Percentiles rank a stretch among this genome's conserved stretches.
phyloP scores from a whole-genome alignment of 2,329 filamentous ascomycete genomes.

The Pseudocercospora crystallina region DNA sequence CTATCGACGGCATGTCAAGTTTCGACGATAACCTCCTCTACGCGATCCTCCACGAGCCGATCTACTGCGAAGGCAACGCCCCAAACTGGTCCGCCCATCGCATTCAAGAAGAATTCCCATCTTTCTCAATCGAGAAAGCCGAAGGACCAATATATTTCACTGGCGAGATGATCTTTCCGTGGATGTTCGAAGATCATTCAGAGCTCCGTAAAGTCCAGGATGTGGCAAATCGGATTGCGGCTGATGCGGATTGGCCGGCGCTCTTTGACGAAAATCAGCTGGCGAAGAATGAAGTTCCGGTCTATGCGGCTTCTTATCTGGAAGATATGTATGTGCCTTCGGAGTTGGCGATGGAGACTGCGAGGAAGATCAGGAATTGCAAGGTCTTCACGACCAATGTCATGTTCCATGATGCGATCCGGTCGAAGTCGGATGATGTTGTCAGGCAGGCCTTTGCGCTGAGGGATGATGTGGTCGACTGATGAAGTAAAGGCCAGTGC shows the following conservation, averaged over 20 bases:
- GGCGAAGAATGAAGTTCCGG: conserved; percentile 73
- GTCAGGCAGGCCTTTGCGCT: conserved; percentile 73
- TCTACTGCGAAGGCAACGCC: conserved; percentile 72
- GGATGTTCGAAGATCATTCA: conserved; percentile 77
- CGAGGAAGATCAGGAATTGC: conserved; percentile 69
- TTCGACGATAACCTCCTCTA: conserved; percentile 83
- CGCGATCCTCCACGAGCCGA: conserved; percentile 80
- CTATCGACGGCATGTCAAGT: conserved; percentile 64
- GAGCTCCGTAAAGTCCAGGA: conserved; percentile 70
- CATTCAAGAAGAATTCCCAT: conserved; percentile 53
- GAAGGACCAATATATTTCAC: conserved; percentile 70
- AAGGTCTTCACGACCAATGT: conserved; percentile 83
- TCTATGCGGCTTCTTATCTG: conserved; percentile 79
- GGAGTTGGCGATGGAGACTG: conserved; percentile 70
- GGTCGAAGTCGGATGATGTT: conserved; percentile 72
- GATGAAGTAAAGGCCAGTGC: neutral
- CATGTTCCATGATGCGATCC: conserved; percentile 82
- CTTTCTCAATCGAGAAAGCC: conserved; percentile 48
- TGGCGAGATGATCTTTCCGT: conserved; percentile 88
- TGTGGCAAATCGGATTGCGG: conserved; percentile 70
- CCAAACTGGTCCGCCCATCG: conserved; percentile 75
- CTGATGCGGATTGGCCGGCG: conserved; percentile 66
- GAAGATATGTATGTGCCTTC: conserved; percentile 94
- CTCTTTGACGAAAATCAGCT: conserved; percentile 77
- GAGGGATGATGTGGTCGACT: conserved; percentile 68